These are phyloP conservation scores for Bryum argenteum DNA, from an alignment of 225 moss, liverwort and hornwort species.

Conservation along the genomic window DNA sequence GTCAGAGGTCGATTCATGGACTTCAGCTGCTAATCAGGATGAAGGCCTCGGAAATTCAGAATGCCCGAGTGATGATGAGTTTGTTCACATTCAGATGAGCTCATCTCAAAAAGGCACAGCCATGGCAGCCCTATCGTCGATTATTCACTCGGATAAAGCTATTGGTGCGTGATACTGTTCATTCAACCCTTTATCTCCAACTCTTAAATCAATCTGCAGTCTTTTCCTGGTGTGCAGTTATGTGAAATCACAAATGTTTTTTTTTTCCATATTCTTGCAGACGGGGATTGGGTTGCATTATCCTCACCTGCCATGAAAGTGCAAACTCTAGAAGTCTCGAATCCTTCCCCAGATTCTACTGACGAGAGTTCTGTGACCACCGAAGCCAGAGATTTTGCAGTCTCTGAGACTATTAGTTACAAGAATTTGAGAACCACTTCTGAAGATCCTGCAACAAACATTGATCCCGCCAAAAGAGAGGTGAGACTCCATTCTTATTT, in stretches of 20 bases:
- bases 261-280: conserved; percentile 29
- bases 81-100: conserved; percentile 38
- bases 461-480: conserved; percentile 83
- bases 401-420: conserved; percentile 38
- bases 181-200: not conserved
- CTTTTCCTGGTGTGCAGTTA: not conserved
- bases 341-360: conserved; percentile 29
- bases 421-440: conserved; percentile 66
- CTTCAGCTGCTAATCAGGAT: conserved; percentile 22
- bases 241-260: not conserved
- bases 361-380: conserved; percentile 20
- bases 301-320: conserved; percentile 64
- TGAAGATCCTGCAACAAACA: conserved; percentile 46
- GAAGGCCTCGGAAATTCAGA: conserved; percentile 20
- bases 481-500: conserved; percentile 35
- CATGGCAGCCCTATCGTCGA: conserved; percentile 76
- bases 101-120: conserved; percentile 73
- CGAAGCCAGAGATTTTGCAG: conserved; percentile 10
- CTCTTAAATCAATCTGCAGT: not conserved
- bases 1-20: conserved; percentile 41
- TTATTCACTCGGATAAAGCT: conserved; percentile 45
- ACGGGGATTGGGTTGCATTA: conserved; percentile 66
- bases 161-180: conserved; percentile 34
- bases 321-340: conserved; percentile 42
- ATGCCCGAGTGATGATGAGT: conserved; percentile 37